These are phyloP conservation scores for Trichosporon ovoides DNA, from an alignment of 1,284 basidiomycete genomes.

Conservation along the genomic window DNA sequence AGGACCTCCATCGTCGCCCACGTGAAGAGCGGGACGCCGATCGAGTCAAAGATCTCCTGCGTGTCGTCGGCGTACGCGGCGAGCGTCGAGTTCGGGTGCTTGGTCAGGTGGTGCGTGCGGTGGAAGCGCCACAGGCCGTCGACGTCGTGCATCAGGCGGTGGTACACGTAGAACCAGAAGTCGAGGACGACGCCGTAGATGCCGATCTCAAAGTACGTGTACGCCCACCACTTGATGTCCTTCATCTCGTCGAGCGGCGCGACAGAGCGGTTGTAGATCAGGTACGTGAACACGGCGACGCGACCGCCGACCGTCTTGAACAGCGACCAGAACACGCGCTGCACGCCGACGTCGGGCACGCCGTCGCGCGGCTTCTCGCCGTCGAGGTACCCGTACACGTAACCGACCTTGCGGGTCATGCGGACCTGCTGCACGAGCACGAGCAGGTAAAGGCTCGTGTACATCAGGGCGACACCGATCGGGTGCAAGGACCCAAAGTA, in stretches of 20 bases:
- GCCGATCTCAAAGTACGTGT: conserved; percentile 3
- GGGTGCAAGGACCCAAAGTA: neutral
- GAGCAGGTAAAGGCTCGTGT: conserved; percentile 2
- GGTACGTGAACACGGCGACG: neutral
- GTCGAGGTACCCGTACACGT: conserved; percentile 2
- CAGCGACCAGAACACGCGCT: neutral
- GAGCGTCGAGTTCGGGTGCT: conserved; percentile 10
- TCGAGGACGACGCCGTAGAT: conserved; percentile 7
- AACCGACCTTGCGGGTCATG: conserved; percentile 1
- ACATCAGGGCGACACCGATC: conserved; percentile 1
- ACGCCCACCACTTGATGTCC: conserved; percentile 3
- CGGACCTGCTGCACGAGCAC: conserved; percentile 3
- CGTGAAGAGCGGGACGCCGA: conserved; percentile 4
- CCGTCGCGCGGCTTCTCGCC: conserved; percentile 6
- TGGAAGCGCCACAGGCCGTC: conserved; percentile 9
- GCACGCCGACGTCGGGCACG: conserved; percentile 8
- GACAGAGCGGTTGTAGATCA: neutral
- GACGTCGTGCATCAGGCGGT: conserved; percentile 11
- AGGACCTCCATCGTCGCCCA: conserved; percentile 1
- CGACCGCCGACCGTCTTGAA: conserved; percentile 5
- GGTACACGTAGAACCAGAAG: conserved; percentile 10
- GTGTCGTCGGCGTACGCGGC: conserved; percentile 7
- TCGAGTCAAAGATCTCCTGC: conserved; percentile 5
- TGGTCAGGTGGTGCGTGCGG: conserved; percentile 11
- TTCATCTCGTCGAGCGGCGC: neutral